Conservation (phyloP, 257 asterid species). For the Anisodus acutangulus region DNA sequence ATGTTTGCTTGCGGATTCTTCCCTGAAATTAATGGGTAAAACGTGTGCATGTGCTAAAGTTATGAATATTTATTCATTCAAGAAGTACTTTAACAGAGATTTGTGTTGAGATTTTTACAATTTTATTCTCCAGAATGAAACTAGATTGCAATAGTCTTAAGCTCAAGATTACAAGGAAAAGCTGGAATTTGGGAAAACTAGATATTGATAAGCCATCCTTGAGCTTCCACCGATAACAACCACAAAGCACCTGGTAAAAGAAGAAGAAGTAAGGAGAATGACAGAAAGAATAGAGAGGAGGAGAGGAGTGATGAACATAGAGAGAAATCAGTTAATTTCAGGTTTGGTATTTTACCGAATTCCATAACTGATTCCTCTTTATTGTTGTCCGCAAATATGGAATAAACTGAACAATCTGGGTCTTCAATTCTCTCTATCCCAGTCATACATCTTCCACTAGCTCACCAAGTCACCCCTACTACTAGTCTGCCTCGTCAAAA, state of each 20-base stretch:
- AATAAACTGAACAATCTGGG: neutral
- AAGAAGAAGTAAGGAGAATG: neutral
- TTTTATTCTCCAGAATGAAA: neutral
- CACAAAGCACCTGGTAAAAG: neutral
- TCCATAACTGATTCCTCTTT: neutral
- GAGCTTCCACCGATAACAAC: conserved; percentile 14
- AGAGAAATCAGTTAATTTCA: neutral
- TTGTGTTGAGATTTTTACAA: too few relatives aligned
- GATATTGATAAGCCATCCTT: neutral
- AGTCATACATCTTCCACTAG: neutral
- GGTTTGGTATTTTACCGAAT: conserved; percentile 1
- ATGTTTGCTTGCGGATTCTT: neutral
- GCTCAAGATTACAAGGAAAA: neutral
- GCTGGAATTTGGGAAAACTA: neutral
- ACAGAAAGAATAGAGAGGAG: neutral
- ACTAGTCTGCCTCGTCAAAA: neutral
- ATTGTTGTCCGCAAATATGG: neutral
- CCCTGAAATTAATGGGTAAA: conserved; percentile 2
- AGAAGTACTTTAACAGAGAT: too few relatives aligned
- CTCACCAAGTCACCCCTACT: conserved; percentile 17
- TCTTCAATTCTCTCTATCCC: neutral
- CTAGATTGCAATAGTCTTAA: neutral
- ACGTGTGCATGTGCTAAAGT: too few relatives aligned
- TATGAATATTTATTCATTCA: too few relatives aligned
- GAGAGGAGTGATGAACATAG: neutral